Evolutionary conservation across 306 rosid species (phyloP).

Genomic region (Quercus glauca): DNA sequence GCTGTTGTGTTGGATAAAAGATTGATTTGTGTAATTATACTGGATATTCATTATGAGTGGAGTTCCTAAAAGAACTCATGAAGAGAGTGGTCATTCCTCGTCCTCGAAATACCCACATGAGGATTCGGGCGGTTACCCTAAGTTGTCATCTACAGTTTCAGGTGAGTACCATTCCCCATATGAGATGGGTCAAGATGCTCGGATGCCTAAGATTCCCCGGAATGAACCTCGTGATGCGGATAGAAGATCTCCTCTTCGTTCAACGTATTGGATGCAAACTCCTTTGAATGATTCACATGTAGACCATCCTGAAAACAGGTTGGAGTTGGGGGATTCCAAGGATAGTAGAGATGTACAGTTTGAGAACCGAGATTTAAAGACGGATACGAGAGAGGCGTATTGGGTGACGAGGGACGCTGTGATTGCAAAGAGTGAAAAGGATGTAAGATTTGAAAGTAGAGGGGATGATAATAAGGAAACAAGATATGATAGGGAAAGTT

Average conservation of each 20-base stretch:
- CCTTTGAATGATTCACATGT: constrained; percentile 60
- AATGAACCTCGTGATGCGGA: constrained; percentile 72
- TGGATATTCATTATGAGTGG: constrained; percentile 58
- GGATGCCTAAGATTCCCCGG: constrained; percentile 54
- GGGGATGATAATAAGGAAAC: constrained; percentile 65
- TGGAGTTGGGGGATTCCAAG: constrained; percentile 65
- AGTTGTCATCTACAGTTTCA: constrained; percentile 51
- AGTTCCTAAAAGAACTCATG: constrained; percentile 75
- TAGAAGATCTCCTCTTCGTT: constrained; percentile 71
- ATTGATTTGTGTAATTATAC: constrained; percentile 21
- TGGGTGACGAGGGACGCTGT: constrained; percentile 63
- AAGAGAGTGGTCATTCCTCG: constrained; percentile 59
- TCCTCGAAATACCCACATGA: constrained; percentile 69
- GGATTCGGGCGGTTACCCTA: constrained; percentile 59
- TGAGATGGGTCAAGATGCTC: constrained; percentile 64
- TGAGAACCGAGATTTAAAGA: constrained; percentile 72
- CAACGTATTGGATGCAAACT: constrained; percentile 52
- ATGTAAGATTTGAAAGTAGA: constrained; percentile 53
- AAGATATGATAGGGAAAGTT: constrained; percentile 63
- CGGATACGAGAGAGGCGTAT: constrained; percentile 60
- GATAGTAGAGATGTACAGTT: constrained; percentile 58
- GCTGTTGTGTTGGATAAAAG: constrained; percentile 18
- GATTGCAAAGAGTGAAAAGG: constrained; percentile 68
- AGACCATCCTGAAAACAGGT: constrained; percentile 59
- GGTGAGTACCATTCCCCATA: constrained; percentile 58